phyloP scores from a whole-genome alignment of 306 rosid genomes.

The Citrullus colocynthis region DNA sequence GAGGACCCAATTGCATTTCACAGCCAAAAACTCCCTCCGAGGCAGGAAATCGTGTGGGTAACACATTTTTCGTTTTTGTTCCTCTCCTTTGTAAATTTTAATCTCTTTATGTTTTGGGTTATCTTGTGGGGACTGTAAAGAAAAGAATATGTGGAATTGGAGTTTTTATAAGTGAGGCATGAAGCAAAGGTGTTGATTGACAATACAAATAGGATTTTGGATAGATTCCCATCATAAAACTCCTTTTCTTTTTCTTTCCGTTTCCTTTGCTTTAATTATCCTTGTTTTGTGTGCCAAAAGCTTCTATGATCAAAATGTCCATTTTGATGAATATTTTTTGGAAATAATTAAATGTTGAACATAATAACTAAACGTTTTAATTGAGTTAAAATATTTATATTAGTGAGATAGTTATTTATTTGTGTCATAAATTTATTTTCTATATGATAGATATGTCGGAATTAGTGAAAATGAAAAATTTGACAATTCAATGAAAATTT shows the following conservation, averaged over 20 bases:
- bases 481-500: too few relatives aligned
- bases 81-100: neutral
- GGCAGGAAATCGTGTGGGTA: slow-evolving; percentile 19
- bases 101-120: neutral
- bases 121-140: slow-evolving; percentile 12
- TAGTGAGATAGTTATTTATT: too few relatives aligned
- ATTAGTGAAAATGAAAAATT: too few relatives aligned
- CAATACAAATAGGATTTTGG: neutral
- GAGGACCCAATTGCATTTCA: neutral
- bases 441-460: too few relatives aligned
- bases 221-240: neutral
- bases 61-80: slow-evolving; percentile 37
- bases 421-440: too few relatives aligned
- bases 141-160: slow-evolving; percentile 21
- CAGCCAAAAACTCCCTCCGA: neutral
- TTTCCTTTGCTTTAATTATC: neutral
- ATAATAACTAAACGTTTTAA: too few relatives aligned
- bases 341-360: too few relatives aligned
- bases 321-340: too few relatives aligned
- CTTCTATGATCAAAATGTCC: neutral
- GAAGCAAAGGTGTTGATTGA: neutral
- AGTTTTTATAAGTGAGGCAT: slow-evolving; percentile 3
- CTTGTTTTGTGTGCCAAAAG: neutral
- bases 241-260: neutral
- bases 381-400: too few relatives aligned